These are phyloP conservation scores for Nitzschia sp. DNA, from an alignment of 108 stramenopile genomes.

Conservation along the genomic window DNA sequence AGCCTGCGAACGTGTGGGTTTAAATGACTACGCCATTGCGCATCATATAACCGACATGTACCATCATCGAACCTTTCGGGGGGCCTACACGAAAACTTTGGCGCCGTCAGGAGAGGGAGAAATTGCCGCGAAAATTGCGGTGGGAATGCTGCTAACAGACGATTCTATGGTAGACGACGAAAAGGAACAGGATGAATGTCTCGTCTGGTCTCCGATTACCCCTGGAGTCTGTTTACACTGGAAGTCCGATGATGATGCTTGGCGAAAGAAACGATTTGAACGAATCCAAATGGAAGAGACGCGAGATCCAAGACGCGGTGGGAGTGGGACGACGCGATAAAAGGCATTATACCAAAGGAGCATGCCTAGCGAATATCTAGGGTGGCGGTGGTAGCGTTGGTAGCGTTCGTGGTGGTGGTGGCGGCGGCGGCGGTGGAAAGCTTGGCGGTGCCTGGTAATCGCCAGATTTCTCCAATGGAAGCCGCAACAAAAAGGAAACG, in stretches of 20 bases:
- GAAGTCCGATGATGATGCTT: slow-evolving; percentile 19
- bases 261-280: slow-evolving; percentile 17
- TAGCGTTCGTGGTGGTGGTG: too few relatives aligned
- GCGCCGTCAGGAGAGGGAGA: slow-evolving; percentile 11
- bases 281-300: slow-evolving; percentile 17
- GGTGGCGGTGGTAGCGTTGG: too few relatives aligned
- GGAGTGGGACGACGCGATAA: slow-evolving; percentile 5
- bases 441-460: too few relatives aligned
- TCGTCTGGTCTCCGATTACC: slow-evolving; percentile 12
- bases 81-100: slow-evolving; percentile 18
- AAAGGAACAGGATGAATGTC: slow-evolving; percentile 9
- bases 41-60: slow-evolving; percentile 27
- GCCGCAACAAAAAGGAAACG: slow-evolving; percentile 75
- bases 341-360: too few relatives aligned
- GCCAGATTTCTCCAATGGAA: slow-evolving; percentile 93
- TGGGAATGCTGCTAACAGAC: background rate
- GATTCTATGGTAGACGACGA: background rate
- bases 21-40: slow-evolving; percentile 6
- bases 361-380: background rate
- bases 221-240: slow-evolving; percentile 19
- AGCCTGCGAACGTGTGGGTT: slow-evolving; percentile 9
- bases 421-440: too few relatives aligned
- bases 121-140: slow-evolving; percentile 8
- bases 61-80: slow-evolving; percentile 20
- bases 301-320: slow-evolving; percentile 16